Conservation (phyloP, 768 basidiomycete genomes). For the Boletus edulis region DNA sequence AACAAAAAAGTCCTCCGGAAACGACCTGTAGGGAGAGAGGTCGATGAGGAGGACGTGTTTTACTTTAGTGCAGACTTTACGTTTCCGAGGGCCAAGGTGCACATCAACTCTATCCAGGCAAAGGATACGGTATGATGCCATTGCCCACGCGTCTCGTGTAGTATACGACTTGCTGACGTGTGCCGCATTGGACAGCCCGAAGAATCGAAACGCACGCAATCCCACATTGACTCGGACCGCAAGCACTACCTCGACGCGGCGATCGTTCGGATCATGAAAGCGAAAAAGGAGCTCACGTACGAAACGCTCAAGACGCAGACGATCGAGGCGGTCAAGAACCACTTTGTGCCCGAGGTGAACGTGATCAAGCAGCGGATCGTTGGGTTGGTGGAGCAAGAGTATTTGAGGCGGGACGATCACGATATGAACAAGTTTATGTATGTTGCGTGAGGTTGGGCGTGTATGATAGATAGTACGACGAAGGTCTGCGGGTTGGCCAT, state of each 20-base stretch:
- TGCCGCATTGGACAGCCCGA: conserved; percentile 55
- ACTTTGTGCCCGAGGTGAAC: conserved; percentile 83
- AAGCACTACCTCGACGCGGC: conserved; percentile 87
- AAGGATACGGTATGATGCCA: conserved; percentile 68
- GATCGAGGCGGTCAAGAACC: conserved; percentile 81
- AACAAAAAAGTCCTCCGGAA: conserved; percentile 88
- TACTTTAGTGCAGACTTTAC: conserved; percentile 80
- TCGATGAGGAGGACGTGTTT: conserved; percentile 75
- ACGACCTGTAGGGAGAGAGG: conserved; percentile 72
- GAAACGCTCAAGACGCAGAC: conserved; percentile 79
- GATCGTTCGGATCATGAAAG: conserved; percentile 97
- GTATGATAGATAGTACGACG: too few relatives aligned
- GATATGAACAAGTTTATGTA: conserved; percentile 76
- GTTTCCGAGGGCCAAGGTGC: conserved; percentile 74
- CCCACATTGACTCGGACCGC: conserved; percentile 83
- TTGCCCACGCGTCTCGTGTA: too few relatives aligned
- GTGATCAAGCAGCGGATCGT: conserved; percentile 86
- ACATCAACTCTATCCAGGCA: conserved; percentile 94
- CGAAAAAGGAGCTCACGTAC: conserved; percentile 77
- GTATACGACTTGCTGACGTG: too few relatives aligned
- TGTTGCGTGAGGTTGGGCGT: conserved; percentile 51
- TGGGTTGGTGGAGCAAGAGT: conserved; percentile 81
- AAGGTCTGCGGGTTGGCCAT: too few relatives aligned
- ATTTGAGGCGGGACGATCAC: conserved; percentile 71
- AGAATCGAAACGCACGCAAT: conserved; percentile 80